phyloP scores from a whole-genome alignment of 1,284 basidiomycete genomes.

The Irpex rosettiformis region DNA sequence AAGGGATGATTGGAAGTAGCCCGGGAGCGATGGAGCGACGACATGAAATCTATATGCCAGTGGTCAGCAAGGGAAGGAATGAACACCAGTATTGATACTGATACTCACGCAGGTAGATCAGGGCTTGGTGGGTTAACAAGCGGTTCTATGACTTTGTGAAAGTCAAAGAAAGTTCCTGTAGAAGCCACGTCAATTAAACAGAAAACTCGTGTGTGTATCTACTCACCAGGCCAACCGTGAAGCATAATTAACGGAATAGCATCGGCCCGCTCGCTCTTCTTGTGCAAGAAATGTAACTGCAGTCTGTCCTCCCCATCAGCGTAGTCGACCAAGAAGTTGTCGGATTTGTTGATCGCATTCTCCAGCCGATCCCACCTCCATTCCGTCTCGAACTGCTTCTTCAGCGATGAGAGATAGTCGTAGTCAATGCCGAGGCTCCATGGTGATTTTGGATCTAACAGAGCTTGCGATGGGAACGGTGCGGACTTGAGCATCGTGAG shows the following conservation, averaged over 20 bases:
- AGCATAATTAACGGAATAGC: slow-evolving; percentile 15
- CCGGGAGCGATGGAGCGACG: slow-evolving; percentile 18
- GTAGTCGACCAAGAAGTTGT: slow-evolving; percentile 12
- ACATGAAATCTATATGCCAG: slow-evolving; percentile 13
- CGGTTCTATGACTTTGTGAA: slow-evolving; percentile 12
- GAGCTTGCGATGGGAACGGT: not conserved
- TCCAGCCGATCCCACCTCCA: slow-evolving; percentile 14
- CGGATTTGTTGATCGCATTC: slow-evolving; percentile 13
- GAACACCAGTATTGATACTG: not conserved
- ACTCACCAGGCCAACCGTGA: slow-evolving; percentile 18
- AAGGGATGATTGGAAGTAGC: slow-evolving; percentile 17
- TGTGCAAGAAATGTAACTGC: slow-evolving; percentile 15
- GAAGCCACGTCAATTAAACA: not conserved
- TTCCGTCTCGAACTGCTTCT: not conserved
- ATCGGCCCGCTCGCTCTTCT: slow-evolving; percentile 9
- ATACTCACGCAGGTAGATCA: slow-evolving; percentile 10
- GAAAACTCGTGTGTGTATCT: not conserved
- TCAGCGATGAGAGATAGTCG: not conserved
- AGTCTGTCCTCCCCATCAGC: slow-evolving; percentile 4
- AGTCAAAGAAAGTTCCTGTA: slow-evolving; percentile 16
- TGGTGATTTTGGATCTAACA: not conserved
- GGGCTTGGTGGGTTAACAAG: slow-evolving; percentile 15
- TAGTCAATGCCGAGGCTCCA: not conserved
- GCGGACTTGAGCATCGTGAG: not conserved
- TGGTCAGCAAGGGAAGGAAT: not conserved